A percentile compares a stretch with the other conserved stretches of the same genome.
Conservation (phyloP, 176 grass and related monocot genomes). For the Panicum miliaceum region DNA sequence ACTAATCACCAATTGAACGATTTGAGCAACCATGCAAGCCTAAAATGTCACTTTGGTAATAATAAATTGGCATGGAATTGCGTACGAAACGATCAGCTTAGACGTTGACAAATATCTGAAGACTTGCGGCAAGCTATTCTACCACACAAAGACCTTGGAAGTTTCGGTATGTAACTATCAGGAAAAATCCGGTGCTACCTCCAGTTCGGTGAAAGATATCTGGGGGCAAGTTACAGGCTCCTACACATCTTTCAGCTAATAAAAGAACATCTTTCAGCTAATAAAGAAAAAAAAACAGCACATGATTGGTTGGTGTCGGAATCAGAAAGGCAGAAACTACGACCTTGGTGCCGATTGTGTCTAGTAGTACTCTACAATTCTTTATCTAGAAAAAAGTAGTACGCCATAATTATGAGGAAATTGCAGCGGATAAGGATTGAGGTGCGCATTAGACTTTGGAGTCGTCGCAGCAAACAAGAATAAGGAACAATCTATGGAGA, state of each 20-base stretch:
- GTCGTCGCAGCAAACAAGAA: constrained; percentile 28
- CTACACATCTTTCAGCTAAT: neutral
- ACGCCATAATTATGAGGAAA: neutral
- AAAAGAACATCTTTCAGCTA: too few relatives aligned
- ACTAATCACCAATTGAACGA: constrained; percentile 7
- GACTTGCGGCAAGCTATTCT: neutral
- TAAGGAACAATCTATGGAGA: neutral
- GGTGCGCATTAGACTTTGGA: neutral
- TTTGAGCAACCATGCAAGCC: neutral
- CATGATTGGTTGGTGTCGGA: neutral
- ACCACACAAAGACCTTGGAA: neutral
- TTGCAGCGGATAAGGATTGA: constrained; percentile 36
- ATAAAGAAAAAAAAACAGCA: neutral
- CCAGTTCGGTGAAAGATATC: constrained; percentile 5
- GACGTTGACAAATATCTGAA: neutral
- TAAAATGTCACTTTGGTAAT: constrained; percentile 16
- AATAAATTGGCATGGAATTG: constrained; percentile 5
- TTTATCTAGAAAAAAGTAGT: neutral
- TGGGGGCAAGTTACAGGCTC: constrained; percentile 2
- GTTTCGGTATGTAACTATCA: neutral
- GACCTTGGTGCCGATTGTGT: neutral
- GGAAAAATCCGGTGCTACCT: constrained; percentile 11
- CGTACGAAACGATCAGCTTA: constrained; percentile 19
- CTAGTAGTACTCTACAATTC: neutral
- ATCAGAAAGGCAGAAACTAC: neutral